phyloP scores from a whole-genome alignment of 805 yeast genomes.

The Yarrowia hollandica region DNA sequence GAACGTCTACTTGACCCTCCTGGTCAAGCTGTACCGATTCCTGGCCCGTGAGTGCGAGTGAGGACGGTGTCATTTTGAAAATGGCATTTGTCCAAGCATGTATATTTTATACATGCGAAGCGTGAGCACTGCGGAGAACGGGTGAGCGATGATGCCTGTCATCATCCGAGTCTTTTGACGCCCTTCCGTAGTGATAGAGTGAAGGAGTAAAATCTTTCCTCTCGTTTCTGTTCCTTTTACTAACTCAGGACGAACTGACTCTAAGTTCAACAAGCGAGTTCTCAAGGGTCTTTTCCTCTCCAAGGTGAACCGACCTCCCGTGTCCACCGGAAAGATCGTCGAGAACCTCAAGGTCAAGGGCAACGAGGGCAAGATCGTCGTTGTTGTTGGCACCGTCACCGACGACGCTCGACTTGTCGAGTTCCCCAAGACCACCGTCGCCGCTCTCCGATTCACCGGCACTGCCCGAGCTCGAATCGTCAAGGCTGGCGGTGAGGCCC shows the following conservation, averaged over 20 bases:
- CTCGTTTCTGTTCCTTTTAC: too few species aligned
- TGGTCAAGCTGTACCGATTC: conserved; percentile 98
- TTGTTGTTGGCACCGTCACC: conserved; percentile 99
- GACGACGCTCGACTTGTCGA: conserved; percentile 93
- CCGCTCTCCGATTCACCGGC: conserved; percentile 99
- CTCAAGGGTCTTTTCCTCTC: conserved; percentile 94
- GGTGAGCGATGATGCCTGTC: too few species aligned
- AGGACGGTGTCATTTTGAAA: not conserved
- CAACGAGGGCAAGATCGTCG: conserved; percentile 87
- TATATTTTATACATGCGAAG: not conserved
- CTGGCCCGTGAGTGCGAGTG: conserved; percentile 85
- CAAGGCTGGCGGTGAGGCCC: conserved; percentile 99
- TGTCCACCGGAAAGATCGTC: conserved; percentile 87
- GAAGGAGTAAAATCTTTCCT: too few species aligned
- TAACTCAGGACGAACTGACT: conserved; percentile 87
- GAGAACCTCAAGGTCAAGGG: conserved; percentile 80
- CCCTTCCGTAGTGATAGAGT: too few species aligned
- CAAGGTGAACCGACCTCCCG: conserved; percentile 99
- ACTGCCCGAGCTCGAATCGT: conserved; percentile 96
- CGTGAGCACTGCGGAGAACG: conserved; percentile 25
- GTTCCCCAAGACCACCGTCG: conserved; percentile 96
- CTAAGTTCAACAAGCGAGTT: conserved; percentile 96
- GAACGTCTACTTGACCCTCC: conserved; percentile 96
- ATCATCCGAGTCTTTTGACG: too few species aligned
- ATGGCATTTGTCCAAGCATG: not conserved